Conservation (phyloP, 495 filamentous ascomycete species). For the Aspergillus asperescens region DNA sequence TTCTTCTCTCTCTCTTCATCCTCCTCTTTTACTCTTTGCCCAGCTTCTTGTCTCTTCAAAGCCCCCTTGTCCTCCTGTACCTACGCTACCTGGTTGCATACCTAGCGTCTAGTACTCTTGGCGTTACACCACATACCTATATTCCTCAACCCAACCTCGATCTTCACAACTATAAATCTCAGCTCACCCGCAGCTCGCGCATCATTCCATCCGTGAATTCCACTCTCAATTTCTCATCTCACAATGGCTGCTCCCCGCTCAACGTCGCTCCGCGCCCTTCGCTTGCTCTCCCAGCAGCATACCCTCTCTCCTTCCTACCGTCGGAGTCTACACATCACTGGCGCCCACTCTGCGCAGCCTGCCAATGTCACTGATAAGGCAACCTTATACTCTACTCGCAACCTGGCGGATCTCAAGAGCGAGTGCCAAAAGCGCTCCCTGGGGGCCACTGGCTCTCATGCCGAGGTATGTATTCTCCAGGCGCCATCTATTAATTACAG, state of each 20-base stretch:
- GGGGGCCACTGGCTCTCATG: slow-evolving; percentile 29
- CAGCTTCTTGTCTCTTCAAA: neutral
- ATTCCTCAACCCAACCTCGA: slow-evolving; percentile 14
- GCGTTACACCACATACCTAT: slow-evolving; percentile 10
- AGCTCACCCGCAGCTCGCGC: neutral
- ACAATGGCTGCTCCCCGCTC: slow-evolving; percentile 49
- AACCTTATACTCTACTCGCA: slow-evolving; percentile 33
- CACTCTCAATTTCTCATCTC: slow-evolving; percentile 14
- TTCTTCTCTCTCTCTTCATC: neutral
- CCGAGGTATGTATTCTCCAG: slow-evolving; percentile 28
- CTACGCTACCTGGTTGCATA: neutral
- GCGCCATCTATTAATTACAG: neutral
- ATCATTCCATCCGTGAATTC: neutral
- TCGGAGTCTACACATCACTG: slow-evolving; percentile 52
- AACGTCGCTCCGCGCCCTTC: slow-evolving; percentile 46
- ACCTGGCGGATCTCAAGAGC: slow-evolving; percentile 35
- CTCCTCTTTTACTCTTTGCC: neutral
- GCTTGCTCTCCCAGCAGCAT: slow-evolving; percentile 41
- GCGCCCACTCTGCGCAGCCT: slow-evolving; percentile 44
- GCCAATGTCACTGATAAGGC: slow-evolving; percentile 33
- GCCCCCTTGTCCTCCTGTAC: neutral
- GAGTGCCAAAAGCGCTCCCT: slow-evolving; percentile 38
- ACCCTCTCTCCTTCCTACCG: slow-evolving; percentile 33
- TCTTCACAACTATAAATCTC: slow-evolving; percentile 8
- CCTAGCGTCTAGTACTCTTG: too few species aligned